Evolutionary conservation across 2,329 filamentous ascomycete genomes (phyloP).

Genomic region (Periconia macrospinosa): DNA sequence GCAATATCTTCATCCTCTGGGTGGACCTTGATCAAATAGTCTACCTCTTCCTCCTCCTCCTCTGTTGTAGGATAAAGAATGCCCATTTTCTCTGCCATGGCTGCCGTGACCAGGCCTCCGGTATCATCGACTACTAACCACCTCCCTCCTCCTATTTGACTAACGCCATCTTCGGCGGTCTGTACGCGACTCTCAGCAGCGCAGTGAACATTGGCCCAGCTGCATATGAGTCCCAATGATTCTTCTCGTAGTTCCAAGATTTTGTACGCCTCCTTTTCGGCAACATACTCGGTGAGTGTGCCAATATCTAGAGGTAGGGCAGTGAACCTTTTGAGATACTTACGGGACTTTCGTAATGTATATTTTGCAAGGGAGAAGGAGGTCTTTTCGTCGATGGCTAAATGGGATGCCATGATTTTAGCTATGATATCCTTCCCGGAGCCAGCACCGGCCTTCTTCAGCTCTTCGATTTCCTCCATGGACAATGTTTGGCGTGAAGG

Average conservation of each 20-base stretch:
- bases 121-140: conserved; percentile 89
- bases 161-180: conserved; percentile 33
- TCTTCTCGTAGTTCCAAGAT: conserved; percentile 88
- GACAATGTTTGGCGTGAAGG: conserved; percentile 73
- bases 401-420: conserved; percentile 89
- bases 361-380: conserved; percentile 93
- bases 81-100: conserved; percentile 86
- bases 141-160: conserved; percentile 56
- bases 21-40: background rate
- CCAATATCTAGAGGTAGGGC: conserved; percentile 81
- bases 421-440: conserved; percentile 88
- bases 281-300: conserved; percentile 72
- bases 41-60: conserved; percentile 21
- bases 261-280: conserved; percentile 78
- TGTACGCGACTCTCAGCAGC: conserved; percentile 47
- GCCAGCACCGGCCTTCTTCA: conserved; percentile 72
- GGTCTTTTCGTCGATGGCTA: conserved; percentile 90
- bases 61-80: conserved; percentile 63
- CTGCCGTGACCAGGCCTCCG: conserved; percentile 77
- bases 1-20: no score
- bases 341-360: conserved; percentile 88
- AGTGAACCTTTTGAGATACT: conserved; percentile 87
- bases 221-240: conserved; percentile 75
- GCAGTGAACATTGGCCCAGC: conserved; percentile 89
- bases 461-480: conserved; percentile 69